phyloP scores from a whole-genome alignment of 2,329 filamentous ascomycete species.

The Fusarium sacchari region DNA sequence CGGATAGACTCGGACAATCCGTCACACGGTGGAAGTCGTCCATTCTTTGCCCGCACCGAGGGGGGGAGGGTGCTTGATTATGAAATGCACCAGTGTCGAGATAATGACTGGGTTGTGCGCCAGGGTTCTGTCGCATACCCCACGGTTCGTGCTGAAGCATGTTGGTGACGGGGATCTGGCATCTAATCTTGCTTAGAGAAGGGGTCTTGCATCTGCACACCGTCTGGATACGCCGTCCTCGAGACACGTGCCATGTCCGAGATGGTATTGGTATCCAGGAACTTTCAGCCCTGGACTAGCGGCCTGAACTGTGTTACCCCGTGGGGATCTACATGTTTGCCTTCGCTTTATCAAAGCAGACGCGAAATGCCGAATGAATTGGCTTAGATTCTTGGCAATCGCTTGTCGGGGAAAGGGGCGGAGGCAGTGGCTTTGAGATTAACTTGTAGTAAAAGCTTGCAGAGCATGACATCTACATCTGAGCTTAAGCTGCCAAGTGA shows the following conservation, averaged over 20 bases:
- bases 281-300: slow-evolving; percentile 27
- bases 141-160: not conserved
- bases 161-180: not conserved
- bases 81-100: not conserved
- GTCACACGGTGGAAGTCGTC: slow-evolving; percentile 2
- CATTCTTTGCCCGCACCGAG: not conserved
- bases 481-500: not conserved
- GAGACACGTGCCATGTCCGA: slow-evolving; percentile 15
- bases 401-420: not conserved
- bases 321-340: slow-evolving; percentile 12
- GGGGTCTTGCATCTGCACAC: not conserved
- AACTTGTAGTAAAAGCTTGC: not conserved
- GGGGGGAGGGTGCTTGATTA: not conserved
- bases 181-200: not conserved
- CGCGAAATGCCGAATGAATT: slow-evolving; percentile 22
- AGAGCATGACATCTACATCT: not conserved
- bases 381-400: not conserved
- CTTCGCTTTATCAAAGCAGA: slow-evolving; percentile 12
- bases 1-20: not conserved
- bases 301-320: slow-evolving; percentile 5
- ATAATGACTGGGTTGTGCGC: slow-evolving; percentile 11
- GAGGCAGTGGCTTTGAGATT: not conserved
- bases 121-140: not conserved
- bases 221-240: not conserved
- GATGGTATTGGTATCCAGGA: not conserved